phyloP scores from a whole-genome alignment of 1,284 basidiomycete species.

The Rhodofomes roseus region DNA sequence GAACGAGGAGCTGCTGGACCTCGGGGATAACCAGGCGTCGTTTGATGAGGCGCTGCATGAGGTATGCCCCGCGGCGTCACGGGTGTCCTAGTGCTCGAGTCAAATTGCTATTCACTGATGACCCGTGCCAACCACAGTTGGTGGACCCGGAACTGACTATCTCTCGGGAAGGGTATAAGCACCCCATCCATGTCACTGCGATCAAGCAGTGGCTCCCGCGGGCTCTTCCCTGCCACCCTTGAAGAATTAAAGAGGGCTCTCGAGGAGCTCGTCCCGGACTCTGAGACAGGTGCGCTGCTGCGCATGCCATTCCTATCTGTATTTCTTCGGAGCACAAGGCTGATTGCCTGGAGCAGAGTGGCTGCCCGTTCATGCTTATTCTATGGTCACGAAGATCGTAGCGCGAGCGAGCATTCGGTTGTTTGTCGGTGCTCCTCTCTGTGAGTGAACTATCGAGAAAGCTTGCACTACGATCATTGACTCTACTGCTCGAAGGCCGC shows the following conservation, averaged over 20 bases:
- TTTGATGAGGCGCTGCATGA: conserved; percentile 12
- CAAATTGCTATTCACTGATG: no score
- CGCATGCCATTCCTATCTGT: no score
- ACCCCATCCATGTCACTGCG: background rate
- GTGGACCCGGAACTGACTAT: background rate
- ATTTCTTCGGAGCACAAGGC: no score
- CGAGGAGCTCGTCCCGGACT: no score
- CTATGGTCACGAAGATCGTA: conserved; percentile 17
- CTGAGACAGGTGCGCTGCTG: no score
- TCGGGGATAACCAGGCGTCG: conserved; percentile 29
- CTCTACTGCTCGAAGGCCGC: background rate
- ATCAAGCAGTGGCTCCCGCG: background rate
- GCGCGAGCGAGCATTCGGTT: conserved; percentile 21
- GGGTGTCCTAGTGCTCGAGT: no score
- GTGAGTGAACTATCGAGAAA: no score
- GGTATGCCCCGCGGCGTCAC: no score
- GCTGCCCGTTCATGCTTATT: conserved; percentile 7
- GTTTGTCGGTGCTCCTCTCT: conserved; percentile 23
- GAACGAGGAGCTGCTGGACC: conserved; percentile 33
- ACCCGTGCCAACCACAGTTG: background rate
- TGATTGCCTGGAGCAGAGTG: no score
- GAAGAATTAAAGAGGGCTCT: background rate
- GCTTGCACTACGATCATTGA: background rate
- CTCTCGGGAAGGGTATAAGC: background rate
- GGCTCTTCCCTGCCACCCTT: background rate